Evolutionary conservation across 495 filamentous ascomycete species (phyloP), one percentile per base, ranked within the genome.

Genomic region (Aspergillus carlsbadensis): DNA sequence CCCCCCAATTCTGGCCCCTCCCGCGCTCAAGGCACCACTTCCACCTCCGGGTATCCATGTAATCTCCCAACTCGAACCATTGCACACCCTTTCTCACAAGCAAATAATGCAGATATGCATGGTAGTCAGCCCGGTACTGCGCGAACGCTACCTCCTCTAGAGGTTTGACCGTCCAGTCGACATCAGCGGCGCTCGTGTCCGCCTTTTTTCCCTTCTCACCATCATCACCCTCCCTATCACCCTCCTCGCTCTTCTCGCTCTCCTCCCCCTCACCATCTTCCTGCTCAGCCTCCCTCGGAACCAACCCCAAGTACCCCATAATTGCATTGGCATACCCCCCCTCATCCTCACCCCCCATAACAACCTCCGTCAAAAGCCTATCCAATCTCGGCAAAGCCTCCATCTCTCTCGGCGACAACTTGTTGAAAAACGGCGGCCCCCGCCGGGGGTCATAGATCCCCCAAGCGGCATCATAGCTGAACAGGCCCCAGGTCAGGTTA

Each of bases 101-200:
- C 10, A 73, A 52, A 20, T 67, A 66, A 47, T 77, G 74, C 36
- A 70, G 62, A 6, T 65, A 68, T 22, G 74, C 66, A 45, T 77
- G 74, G 31, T 61, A 72, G 37, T 74, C 72, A 1, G 68, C 58
- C 21, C 63, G 57, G 35, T 74, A 74, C 22, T 62, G 67, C 6
- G 72, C 72, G 46, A 70, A 66, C 2, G 59, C 48, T 0, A 60
- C 44, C 13, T 58, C 59, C 0, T 51, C 41, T 2, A 1, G 6
- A 4, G 6, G 3, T 13, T 37, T 21, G 3, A n/a, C n/a, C n/a
- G 39, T 41, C 39, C 39, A n/a, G 18, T 18, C 17, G 4, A 20
- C n/a, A 3, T 18, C 39, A 8, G 6, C 18, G 18, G n/a, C n/a
- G 13, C 5, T 17, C 6, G 6, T 17, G 36, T 10, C 17, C 11